Base-by-base conservation (phyloP, 2,329 filamentous ascomycete species). In the Penicillium sp. region DNA sequence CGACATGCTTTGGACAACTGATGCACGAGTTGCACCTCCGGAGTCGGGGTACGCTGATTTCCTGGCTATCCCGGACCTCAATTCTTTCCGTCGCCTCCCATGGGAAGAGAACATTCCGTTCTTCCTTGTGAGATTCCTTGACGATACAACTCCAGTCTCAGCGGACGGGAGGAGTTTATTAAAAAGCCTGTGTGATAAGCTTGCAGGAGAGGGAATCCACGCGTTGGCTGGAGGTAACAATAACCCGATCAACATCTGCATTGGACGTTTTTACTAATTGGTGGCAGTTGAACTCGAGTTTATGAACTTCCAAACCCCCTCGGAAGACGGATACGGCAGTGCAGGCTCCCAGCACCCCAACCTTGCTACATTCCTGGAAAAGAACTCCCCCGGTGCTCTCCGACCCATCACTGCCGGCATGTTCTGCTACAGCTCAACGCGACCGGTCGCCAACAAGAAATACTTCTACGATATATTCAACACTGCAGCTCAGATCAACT, bases 401-500 rank as follows among this genome's bases (percentile, higher is more conserved):
- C 90, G 90, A 1, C 81, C 88, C n/a, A 78, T 96, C 46, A 95
- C 92, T 6, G 89, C 94, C 67, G 92, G 92, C 70, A 96, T 96
- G 91, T 96, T 96, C 67, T 92, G 91, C 57, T 96, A 96, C 78
- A 93, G 89, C 63, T 79, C 96, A 58, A 94, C 90, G 7, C 81
- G 91, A 24, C 89, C 92, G 0, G 85, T 92, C 2, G 90, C 93
- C 68, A 96, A 95, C 74, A 86, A 94, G 73, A 89, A 92, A 32
- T 96, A 92, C 77, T 96, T 89, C 76, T 95, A 96, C 70, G 85
- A 88, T 52, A 84, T 96, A 47, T 96, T 91, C 75, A 85, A 94
- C 64, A 84, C 87, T 0, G 94, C 90, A 76, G 81, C 83, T 57
- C 79, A 85, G 55, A 95, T 96, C 75, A 78, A 82, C 36, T 93